Conservation (phyloP, 352 stramenopile species). For the Pythium rhizo-oryzae region DNA sequence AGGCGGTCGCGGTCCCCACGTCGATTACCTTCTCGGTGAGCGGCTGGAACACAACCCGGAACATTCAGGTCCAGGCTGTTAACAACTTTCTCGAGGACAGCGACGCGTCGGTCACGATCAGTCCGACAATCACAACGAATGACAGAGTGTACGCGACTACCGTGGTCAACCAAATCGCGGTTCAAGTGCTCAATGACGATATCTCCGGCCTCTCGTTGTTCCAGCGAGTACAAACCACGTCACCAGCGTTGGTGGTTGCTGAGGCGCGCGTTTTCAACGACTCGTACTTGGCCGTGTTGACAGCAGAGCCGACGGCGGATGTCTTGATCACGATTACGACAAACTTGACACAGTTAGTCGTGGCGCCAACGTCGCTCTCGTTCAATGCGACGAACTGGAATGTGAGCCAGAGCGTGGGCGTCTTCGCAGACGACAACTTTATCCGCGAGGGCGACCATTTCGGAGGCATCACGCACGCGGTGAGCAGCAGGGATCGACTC, state of each 20-base stretch:
- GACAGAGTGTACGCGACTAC: constrained; percentile 43
- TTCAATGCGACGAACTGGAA: constrained; percentile 60
- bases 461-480: constrained; percentile 32
- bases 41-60: constrained; percentile 40
- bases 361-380: constrained; percentile 35
- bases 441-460: constrained; percentile 46
- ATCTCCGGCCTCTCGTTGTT: constrained; percentile 46
- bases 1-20: constrained; percentile 32
- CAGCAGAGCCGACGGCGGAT: constrained; percentile 43
- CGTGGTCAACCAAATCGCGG: constrained; percentile 24
- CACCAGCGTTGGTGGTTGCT: constrained; percentile 47
- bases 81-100: constrained; percentile 64
- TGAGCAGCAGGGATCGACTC: constrained; percentile 34
- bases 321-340: constrained; percentile 39
- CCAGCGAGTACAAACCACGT: constrained; percentile 39
- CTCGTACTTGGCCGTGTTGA: constrained; percentile 52
- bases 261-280: constrained; percentile 50
- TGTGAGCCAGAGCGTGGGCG: constrained; percentile 38
- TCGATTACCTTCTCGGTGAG: constrained; percentile 34
- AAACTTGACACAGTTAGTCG: constrained; percentile 42
- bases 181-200: constrained; percentile 63
- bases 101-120: constrained; percentile 33
- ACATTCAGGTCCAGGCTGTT: constrained; percentile 39
- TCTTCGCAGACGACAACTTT: constrained; percentile 53
- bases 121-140: constrained; percentile 30